phyloP scores from a whole-genome alignment of 257 asterid genomes.

The Buddleja alternifolia region DNA sequence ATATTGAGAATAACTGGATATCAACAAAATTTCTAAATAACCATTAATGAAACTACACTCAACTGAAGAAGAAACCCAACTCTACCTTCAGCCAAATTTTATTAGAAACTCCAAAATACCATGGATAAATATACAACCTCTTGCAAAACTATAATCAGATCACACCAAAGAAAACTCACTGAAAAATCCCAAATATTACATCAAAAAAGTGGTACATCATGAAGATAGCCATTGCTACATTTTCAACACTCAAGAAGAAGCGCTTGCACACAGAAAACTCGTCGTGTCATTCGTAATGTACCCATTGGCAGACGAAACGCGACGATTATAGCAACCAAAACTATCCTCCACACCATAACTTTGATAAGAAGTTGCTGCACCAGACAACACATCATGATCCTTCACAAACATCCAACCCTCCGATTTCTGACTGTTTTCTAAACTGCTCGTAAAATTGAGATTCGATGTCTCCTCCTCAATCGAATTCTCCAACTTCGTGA shows the following conservation, averaged over 20 bases:
- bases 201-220: slow-evolving; percentile 2
- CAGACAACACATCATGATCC: slow-evolving; percentile 63
- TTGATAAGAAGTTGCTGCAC: slow-evolving; percentile 55
- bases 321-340: slow-evolving; percentile 49
- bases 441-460: too few relatives aligned
- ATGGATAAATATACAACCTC: not conserved
- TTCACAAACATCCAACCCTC: slow-evolving; percentile 71
- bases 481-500: slow-evolving; percentile 44
- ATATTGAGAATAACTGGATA: too few relatives aligned
- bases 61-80: not conserved
- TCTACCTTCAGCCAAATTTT: slow-evolving; percentile 17
- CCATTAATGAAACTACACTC: too few relatives aligned
- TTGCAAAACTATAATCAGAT: not conserved
- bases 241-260: not conserved
- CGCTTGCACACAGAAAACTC: slow-evolving; percentile 44
- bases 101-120: slow-evolving; percentile 3
- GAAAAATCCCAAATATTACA: slow-evolving; percentile 3
- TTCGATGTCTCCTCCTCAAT: slow-evolving; percentile 38
- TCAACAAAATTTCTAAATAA: too few relatives aligned
- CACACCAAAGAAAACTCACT: not conserved
- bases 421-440: slow-evolving; percentile 48
- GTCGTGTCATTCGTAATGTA: slow-evolving; percentile 36
- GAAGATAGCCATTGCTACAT: not conserved
- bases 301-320: slow-evolving; percentile 50
- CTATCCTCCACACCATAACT: slow-evolving; percentile 40